Conservation (phyloP, 2,329 filamentous ascomycete species). For the Ophiostoma angusticollis region DNA sequence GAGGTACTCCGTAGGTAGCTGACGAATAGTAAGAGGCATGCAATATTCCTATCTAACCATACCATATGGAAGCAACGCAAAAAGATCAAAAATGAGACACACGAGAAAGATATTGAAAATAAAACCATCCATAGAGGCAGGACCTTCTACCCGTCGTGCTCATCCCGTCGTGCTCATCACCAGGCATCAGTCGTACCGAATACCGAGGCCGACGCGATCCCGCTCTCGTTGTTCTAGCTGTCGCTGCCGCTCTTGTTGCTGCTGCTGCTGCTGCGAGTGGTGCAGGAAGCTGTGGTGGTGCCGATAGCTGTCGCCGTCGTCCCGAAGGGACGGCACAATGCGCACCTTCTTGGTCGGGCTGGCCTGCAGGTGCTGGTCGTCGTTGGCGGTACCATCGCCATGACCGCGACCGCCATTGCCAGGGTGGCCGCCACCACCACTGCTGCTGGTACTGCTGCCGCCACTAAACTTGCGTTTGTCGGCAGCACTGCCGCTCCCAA, state of each 20-base stretch:
- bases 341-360: constrained; percentile 42
- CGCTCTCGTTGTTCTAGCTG: constrained; percentile 9
- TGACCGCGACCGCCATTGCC: constrained; percentile 19
- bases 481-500: constrained; percentile 6
- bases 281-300: constrained; percentile 7
- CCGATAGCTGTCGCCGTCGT: constrained; percentile 19
- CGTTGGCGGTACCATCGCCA: constrained; percentile 19
- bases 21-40: too few species aligned
- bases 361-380: constrained; percentile 22
- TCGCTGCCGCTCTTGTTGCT: constrained; percentile 1
- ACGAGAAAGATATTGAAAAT: too few species aligned
- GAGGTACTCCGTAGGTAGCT: too few species aligned
- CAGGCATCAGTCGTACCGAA: constrained; percentile 35
- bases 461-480: constrained; percentile 41
- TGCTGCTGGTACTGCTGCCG: constrained; percentile 10
- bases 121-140: too few species aligned
- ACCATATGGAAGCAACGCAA: too few species aligned
- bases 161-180: too few species aligned
- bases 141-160: too few species aligned
- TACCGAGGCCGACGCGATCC: constrained; percentile 36
- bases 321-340: constrained; percentile 26
- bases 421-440: constrained; percentile 5
- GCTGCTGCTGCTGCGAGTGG: constrained; percentile 1
- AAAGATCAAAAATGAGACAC: too few species aligned
- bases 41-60: too few species aligned